A percentile compares a stretch with the other conserved stretches of the same genome.
Evolutionary conservation across 73 alveolate genomes (phyloP).

Genomic region (Durusdinium trenchii): DNA sequence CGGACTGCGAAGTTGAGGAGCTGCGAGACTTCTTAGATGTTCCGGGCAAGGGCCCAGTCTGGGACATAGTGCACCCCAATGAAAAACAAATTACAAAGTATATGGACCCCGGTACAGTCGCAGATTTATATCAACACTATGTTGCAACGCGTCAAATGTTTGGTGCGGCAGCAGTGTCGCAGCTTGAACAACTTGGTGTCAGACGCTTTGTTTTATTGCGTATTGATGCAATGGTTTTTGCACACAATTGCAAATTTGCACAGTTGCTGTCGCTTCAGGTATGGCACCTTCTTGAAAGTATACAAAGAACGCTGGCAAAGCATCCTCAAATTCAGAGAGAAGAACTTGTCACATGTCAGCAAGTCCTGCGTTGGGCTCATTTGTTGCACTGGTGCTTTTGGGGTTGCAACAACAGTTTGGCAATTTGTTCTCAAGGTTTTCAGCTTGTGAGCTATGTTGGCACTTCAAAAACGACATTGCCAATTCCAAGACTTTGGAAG

Average conservation of each 20-base stretch:
- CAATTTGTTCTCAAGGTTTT: not conserved
- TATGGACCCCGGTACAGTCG: conserved; percentile 11
- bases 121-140: not conserved
- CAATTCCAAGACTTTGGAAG: not conserved
- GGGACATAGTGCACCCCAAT: not conserved
- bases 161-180: not conserved
- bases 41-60: not conserved
- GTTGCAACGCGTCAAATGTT: not conserved
- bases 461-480: not conserved
- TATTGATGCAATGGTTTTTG: too few species aligned
- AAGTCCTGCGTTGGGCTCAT: too few species aligned
- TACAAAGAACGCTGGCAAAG: too few species aligned
- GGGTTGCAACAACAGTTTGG: too few species aligned
- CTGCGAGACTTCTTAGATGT: not conserved
- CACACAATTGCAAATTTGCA: too few species aligned
- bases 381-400: too few species aligned
- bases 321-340: too few species aligned
- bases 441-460: not conserved
- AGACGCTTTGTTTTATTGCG: too few species aligned
- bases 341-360: too few species aligned
- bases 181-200: too few species aligned
- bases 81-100: not conserved
- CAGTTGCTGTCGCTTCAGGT: too few species aligned
- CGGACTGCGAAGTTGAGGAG: conserved; percentile 9
- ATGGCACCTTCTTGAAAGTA: too few species aligned